Conservation (phyloP, 2,329 filamentous ascomycete genomes). For the Hymenoscyphus salicellus region DNA sequence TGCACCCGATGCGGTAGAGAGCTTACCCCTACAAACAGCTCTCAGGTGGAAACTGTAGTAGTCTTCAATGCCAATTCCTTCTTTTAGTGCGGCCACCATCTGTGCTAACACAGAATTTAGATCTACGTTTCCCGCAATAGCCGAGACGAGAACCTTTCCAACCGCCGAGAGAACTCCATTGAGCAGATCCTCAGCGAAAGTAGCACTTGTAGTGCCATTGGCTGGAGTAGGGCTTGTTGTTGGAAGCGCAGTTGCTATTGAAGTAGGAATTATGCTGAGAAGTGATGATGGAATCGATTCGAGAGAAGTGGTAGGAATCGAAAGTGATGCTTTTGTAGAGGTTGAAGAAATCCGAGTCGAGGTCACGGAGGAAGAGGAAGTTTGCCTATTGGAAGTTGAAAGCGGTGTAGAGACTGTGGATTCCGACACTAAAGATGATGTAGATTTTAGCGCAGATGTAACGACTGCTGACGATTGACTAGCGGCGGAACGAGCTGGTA, state of each 20-base stretch:
- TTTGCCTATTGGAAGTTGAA: too few relatives aligned
- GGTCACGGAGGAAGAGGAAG: too few relatives aligned
- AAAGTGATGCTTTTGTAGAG: too few relatives aligned
- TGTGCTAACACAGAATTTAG: not conserved
- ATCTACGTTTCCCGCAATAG: not conserved
- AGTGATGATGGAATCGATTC: not conserved
- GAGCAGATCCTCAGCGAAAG: not conserved
- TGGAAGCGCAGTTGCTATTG: not conserved
- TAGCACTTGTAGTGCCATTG: not conserved
- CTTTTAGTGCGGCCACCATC: not conserved
- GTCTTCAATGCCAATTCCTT: not conserved
- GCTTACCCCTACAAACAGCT: not conserved
- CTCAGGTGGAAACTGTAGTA: not conserved
- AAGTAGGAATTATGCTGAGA: not conserved
- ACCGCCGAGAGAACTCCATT: not conserved
- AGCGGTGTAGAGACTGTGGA: too few relatives aligned
- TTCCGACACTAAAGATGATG: too few relatives aligned
- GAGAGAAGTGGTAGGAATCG: not conserved
- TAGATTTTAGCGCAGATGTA: not conserved
- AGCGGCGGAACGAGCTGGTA: not conserved
- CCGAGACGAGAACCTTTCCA: not conserved
- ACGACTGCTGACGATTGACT: not conserved
- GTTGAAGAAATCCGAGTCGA: too few relatives aligned
- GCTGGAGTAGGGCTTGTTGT: not conserved
- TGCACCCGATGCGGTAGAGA: not conserved